Conservation (phyloP, 306 rosid genomes). For the Trichosanthes cucumerina region DNA sequence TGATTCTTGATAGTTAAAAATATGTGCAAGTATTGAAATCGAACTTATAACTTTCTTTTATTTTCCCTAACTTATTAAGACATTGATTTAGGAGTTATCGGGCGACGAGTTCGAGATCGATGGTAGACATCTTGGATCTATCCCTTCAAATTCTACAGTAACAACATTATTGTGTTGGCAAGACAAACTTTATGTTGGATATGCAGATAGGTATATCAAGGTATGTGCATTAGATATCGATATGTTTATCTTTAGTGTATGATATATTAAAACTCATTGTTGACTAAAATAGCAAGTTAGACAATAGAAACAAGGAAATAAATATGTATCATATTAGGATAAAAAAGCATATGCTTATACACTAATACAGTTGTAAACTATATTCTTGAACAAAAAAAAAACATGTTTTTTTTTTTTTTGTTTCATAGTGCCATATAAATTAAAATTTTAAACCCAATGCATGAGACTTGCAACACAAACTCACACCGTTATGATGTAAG, state of each 20-base stretch:
- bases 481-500: neutral
- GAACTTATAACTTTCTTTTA: neutral
- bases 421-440: neutral
- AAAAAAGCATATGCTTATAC: neutral
- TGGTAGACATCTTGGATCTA: conserved; percentile 44
- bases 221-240: conserved; percentile 20
- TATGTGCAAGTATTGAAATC: neutral
- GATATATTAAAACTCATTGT: neutral
- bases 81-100: conserved; percentile 50
- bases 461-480: neutral
- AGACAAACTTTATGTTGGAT: conserved; percentile 71
- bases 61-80: neutral
- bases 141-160: conserved; percentile 42
- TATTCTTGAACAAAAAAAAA: neutral
- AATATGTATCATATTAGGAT: neutral
- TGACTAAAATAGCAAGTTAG: neutral
- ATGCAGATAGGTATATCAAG: conserved; percentile 56
- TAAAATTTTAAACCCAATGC: neutral
- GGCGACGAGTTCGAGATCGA: conserved; percentile 58
- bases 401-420: neutral
- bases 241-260: neutral
- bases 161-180: conserved; percentile 63
- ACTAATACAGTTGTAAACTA: neutral
- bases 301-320: neutral
- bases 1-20: neutral